A percentile compares a stretch with the other conserved stretches of the same genome.
phyloP scores from a whole-genome alignment of 1,139 yeast species.

The Yamadazyma atlantica region DNA sequence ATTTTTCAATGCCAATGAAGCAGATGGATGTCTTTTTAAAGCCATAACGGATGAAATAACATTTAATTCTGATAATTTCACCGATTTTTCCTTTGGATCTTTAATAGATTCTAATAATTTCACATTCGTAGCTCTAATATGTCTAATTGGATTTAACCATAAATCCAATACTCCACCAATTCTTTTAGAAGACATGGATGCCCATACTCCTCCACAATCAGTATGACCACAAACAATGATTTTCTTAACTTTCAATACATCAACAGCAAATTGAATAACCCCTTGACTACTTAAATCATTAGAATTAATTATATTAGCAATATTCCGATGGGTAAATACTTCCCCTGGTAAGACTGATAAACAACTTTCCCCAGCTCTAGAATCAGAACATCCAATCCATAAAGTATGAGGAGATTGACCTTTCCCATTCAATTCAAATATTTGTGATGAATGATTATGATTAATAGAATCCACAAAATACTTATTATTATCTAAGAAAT shows the following conservation, averaged over 20 bases:
- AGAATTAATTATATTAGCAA: constrained; percentile 77
- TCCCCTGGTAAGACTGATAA: constrained; percentile 89
- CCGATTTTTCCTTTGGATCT: constrained; percentile 60
- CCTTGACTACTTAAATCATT: constrained; percentile 79
- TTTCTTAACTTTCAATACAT: constrained; percentile 78
- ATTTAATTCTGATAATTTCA: constrained; percentile 74
- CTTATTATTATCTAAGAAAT: constrained; percentile 66
- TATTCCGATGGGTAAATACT: constrained; percentile 88
- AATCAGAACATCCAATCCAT: constrained; percentile 96
- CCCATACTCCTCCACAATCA: constrained; percentile 96
- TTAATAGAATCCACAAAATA: constrained; percentile 64
- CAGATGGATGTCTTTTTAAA: constrained; percentile 70
- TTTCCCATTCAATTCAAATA: constrained; percentile 69
- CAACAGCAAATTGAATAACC: constrained; percentile 87
- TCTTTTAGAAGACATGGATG: constrained; percentile 68
- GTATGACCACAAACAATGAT: constrained; percentile 96
- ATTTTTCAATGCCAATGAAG: constrained; percentile 64
- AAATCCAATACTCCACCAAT: constrained; percentile 75
- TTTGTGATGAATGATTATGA: constrained; percentile 55
- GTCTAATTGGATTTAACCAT: constrained; percentile 76
- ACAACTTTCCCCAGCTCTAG: constrained; percentile 82
- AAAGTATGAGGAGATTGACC: constrained; percentile 94
- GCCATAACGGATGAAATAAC: constrained; percentile 61
- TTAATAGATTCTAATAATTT: constrained; percentile 38
- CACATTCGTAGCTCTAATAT: constrained; percentile 62